Percentiles rank a stretch among this genome's conserved stretches.
phyloP scores from a whole-genome alignment of 1,284 basidiomycete genomes.

The Phellopilus nigrolimitatus region DNA sequence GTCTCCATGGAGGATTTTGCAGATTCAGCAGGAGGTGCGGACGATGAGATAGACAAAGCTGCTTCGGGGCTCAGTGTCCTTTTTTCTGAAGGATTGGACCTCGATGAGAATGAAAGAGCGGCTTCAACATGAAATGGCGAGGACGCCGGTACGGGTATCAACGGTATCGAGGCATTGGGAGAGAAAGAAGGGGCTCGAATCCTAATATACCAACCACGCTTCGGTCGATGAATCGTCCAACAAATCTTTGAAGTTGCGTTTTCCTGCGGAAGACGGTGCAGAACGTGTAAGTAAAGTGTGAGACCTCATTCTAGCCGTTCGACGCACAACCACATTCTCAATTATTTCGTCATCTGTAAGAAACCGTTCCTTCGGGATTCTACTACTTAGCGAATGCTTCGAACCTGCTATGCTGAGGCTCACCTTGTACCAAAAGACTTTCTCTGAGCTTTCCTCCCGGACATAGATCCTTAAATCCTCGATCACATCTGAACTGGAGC shows the following conservation, averaged over 20 bases:
- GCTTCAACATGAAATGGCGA: constrained; percentile 57
- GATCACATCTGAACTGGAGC: constrained; percentile 64
- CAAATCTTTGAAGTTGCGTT: constrained; percentile 56
- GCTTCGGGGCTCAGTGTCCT: constrained; percentile 24
- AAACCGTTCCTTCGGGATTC: constrained; percentile 56
- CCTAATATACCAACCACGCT: constrained; percentile 76
- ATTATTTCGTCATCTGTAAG: constrained; percentile 68
- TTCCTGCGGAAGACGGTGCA: too few species aligned
- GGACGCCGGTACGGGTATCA: constrained; percentile 50
- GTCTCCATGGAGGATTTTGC: constrained; percentile 6
- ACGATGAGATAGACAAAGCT: constrained; percentile 29
- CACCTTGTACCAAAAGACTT: constrained; percentile 73
- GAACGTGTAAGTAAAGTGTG: neutral
- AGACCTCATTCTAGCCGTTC: neutral
- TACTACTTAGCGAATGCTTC: neutral
- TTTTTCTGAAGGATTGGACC: constrained; percentile 39
- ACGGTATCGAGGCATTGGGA: constrained; percentile 56
- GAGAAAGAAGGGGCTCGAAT: constrained; percentile 63
- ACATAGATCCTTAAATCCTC: constrained; percentile 67
- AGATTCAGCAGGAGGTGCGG: constrained; percentile 11
- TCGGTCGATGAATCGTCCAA: constrained; percentile 72
- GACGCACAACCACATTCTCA: constrained; percentile 63
- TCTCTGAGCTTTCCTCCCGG: constrained; percentile 49
- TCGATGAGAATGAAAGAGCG: constrained; percentile 57
- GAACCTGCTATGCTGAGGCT: constrained; percentile 18